A percentile compares a stretch with the other conserved stretches of the same genome.
These are phyloP conservation scores for Ilyonectria mors-panacis DNA, from an alignment of 2,329 filamentous ascomycete genomes.

Conservation along the genomic window DNA sequence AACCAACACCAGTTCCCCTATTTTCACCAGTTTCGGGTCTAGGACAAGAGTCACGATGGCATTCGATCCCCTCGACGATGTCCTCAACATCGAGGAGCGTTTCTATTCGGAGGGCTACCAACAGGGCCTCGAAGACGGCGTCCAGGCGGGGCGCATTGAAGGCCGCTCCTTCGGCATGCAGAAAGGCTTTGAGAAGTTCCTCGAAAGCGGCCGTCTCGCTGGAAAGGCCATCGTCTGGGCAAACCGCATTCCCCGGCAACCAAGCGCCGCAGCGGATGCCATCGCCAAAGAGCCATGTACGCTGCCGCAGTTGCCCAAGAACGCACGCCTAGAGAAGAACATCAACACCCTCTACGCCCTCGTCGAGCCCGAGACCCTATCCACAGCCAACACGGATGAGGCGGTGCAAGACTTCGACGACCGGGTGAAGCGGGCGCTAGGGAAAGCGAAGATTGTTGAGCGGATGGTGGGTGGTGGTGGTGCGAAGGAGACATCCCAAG, in stretches of 20 bases:
- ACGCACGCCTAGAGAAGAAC: slow-evolving; percentile 82
- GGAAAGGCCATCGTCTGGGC: slow-evolving; percentile 89
- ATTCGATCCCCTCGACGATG: slow-evolving; percentile 68
- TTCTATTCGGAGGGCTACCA: slow-evolving; percentile 89
- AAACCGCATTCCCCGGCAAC: slow-evolving; percentile 69
- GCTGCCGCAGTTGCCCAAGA: slow-evolving; percentile 65
- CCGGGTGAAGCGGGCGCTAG: slow-evolving; percentile 83
- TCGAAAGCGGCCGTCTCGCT: slow-evolving; percentile 83
- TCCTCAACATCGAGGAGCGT: slow-evolving; percentile 73
- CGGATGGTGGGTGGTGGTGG: slow-evolving; percentile 68
- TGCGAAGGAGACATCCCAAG: slow-evolving; percentile 37
- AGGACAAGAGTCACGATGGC: slow-evolving; percentile 44
- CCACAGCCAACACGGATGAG: slow-evolving; percentile 88
- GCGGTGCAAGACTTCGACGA: slow-evolving; percentile 94
- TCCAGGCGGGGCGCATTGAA: slow-evolving; percentile 84
- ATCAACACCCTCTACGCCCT: slow-evolving; percentile 81
- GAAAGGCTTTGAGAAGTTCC: slow-evolving; percentile 94
- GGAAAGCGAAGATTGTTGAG: slow-evolving; percentile 89
- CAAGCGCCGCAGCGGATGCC: slow-evolving; percentile 20
- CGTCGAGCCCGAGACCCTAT: slow-evolving; percentile 83
- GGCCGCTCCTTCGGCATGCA: slow-evolving; percentile 92
- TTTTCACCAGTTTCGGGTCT: slow-evolving; percentile 19
- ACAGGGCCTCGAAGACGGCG: slow-evolving; percentile 82
- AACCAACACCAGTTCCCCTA: background rate
- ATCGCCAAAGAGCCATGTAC: slow-evolving; percentile 25